Evolutionary conservation across 345 rosid genomes (phyloP).

Genomic region (Iberis pinnata): DNA sequence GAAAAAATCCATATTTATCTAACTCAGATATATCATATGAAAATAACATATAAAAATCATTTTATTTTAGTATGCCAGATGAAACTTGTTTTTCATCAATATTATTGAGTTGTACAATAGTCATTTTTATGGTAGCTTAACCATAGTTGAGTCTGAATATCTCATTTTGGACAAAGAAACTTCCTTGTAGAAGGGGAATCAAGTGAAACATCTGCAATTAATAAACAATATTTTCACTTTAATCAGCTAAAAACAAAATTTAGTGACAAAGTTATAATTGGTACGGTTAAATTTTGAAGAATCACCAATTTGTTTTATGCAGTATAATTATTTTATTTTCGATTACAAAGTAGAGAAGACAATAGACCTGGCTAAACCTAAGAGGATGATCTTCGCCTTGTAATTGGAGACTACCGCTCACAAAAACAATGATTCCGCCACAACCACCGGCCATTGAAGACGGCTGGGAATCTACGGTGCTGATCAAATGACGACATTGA

Average conservation of each 20-base stretch:
- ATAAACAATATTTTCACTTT: not conserved
- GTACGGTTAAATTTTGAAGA: not conserved
- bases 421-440: slow-evolving; percentile 62
- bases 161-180: slow-evolving; percentile 71
- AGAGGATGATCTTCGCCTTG: slow-evolving; percentile 59
- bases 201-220: slow-evolving; percentile 68
- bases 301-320: too few relatives aligned
- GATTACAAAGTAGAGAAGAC: too few relatives aligned
- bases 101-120: too few relatives aligned
- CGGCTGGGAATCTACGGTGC: slow-evolving; percentile 72
- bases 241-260: not conserved
- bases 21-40: too few relatives aligned
- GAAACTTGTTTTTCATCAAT: too few relatives aligned
- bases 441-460: slow-evolving; percentile 44
- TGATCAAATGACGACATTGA: slow-evolving; percentile 52
- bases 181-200: slow-evolving; percentile 46
- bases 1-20: too few relatives aligned
- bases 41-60: too few relatives aligned
- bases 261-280: not conserved
- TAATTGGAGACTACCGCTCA: slow-evolving; percentile 69
- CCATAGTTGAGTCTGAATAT: slow-evolving; percentile 79
- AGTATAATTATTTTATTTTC: too few relatives aligned
- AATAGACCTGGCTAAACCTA: slow-evolving; percentile 70
- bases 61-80: too few relatives aligned
- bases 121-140: too few relatives aligned